Base-by-base conservation (phyloP, 176 grass and related monocot species). In the Phyllostachys edulis region DNA sequence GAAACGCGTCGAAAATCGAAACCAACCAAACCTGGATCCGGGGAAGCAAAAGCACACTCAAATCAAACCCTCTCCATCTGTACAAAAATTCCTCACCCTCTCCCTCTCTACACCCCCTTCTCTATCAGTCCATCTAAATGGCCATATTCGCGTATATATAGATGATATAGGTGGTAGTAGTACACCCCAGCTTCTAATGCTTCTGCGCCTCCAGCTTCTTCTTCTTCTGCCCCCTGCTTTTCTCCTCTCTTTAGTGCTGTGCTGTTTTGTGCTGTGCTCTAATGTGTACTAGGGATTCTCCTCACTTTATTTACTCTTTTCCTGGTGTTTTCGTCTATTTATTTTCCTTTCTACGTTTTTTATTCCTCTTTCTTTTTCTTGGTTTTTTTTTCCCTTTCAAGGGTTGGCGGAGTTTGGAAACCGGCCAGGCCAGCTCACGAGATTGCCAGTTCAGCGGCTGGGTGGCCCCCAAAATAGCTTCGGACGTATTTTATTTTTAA, bases 251-350 rank as follows among this genome's bases (percentile, higher is more conserved):
- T n/a, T 36, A 47, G 51, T 66, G 39, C 5, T 62, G 83, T 32
- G 74, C 50, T 59, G n/a, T n/a, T n/a, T n/a, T n/a, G 63, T 71
- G 63, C 16, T 77, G 34, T 9, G 16, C 51, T n/a, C 51, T n/a
- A 76, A 36, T 57, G 37, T 70, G 65, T 85, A 71, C 84, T 63
- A 71, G 29, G 50, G 75, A 86, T 79, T 85, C 55, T 79, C 24
- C 84, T 10, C 24, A 0, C 62, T 67, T 51, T 67, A 32, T 83
- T 83, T 63, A 15, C 32, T 38, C 46, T 36, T 85, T 68, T 50
- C 23, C 17, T 51, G 68, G 24, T 11, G 24, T 24, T 24, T 60
- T 60, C n/a, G 9, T 60, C 24, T 60, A 60, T 60, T 12, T 24
- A 12, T 24, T 60, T 54, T 11, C 24, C 9, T 55, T 5, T 85